Conservation (phyloP, 2,329 filamentous ascomycete genomes). For the Monilinia aucupariae region DNA sequence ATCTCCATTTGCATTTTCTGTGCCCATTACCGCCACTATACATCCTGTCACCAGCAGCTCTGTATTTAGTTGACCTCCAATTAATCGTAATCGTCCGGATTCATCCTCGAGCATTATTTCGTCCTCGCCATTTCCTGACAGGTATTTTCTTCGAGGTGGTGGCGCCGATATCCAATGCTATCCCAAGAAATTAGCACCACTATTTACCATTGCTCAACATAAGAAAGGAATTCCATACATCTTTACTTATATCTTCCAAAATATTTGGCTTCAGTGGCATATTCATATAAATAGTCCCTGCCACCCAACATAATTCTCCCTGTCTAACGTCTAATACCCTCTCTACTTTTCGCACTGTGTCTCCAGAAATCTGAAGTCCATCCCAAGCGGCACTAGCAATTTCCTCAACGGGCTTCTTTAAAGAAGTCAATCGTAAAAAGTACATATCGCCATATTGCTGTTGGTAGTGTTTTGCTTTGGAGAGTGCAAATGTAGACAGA, state of each 20-base stretch:
- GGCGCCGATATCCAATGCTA: constrained; percentile 88
- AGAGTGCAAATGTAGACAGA: constrained; percentile 67
- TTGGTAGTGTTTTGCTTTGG: constrained; percentile 69
- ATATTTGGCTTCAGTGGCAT: constrained; percentile 96
- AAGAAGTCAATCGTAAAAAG: constrained; percentile 79
- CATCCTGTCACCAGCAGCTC: constrained; percentile 83
- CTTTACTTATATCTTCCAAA: constrained; percentile 88
- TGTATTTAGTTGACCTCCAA: constrained; percentile 62
- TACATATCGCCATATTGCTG: constrained; percentile 99
- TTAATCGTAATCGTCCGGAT: constrained; percentile 77
- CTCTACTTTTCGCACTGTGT: constrained; percentile 70
- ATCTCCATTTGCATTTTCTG: constrained; percentile 85
- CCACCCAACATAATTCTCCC: constrained; percentile 91
- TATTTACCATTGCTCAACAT: not conserved
- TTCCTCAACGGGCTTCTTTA: constrained; percentile 77
- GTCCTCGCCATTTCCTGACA: constrained; percentile 53
- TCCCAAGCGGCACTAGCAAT: constrained; percentile 72
- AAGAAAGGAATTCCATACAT: constrained; percentile 49
- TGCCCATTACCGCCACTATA: constrained; percentile 90
- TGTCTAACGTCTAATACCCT: constrained; percentile 92
- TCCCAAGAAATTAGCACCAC: not conserved
- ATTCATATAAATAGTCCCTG: constrained; percentile 94
- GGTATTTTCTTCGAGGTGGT: constrained; percentile 70
- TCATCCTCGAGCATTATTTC: constrained; percentile 90
- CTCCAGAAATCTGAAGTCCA: constrained; percentile 70